Evolutionary conservation across 352 stramenopile species (phyloP), one percentile per base, ranked within the genome.

Genomic region (Globisporangium spinosum): DNA sequence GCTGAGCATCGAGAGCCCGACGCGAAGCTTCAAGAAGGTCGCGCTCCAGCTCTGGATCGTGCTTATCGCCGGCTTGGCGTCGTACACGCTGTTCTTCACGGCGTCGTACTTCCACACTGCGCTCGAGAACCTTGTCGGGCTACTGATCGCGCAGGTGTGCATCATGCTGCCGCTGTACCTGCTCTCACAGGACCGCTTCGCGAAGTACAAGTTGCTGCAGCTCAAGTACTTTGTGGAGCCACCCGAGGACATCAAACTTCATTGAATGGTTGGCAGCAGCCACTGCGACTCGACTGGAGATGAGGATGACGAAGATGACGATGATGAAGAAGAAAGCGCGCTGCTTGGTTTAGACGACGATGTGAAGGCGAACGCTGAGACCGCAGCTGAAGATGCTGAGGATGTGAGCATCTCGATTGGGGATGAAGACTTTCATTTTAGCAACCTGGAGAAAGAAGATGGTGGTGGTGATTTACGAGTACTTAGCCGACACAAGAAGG

Each of bases 11-110:
- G 85, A 90, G 68, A 82, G 69, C 47, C 62, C 71, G 6, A 23
- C 23, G 27, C 56, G 62, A 29, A 77, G 69, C 65, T 8, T 82
- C n/a, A 91, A 91, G 76, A 80, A 77, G 62, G 75, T 70, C n/a
- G 9, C 76, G 20, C 65, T 93, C 63, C 75, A 75, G 40, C 22
- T 47, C 20, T 90, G 80, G 80, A 70, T 92, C 45, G 27, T 81
- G 40, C 2, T 84, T 6, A 6, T 91, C 12, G 58, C 68, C 2
- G 69, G 25, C 17, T 8, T 84, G 25, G 76, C 73, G 10, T 64
- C 70, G 12, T 90, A 91, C 73, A 77, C 82, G 65, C 75, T 91
- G 2, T 90, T 88, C 72, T 89, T 87, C 74, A 91, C 85, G 34
- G 72, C 77, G 0, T 77, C 76, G 25, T 90, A 76, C 69, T 94